Evolutionary conservation across 129 eudicot species (phyloP), one percentile per base, ranked within the genome.

Genomic region (Escallonia rubra): DNA sequence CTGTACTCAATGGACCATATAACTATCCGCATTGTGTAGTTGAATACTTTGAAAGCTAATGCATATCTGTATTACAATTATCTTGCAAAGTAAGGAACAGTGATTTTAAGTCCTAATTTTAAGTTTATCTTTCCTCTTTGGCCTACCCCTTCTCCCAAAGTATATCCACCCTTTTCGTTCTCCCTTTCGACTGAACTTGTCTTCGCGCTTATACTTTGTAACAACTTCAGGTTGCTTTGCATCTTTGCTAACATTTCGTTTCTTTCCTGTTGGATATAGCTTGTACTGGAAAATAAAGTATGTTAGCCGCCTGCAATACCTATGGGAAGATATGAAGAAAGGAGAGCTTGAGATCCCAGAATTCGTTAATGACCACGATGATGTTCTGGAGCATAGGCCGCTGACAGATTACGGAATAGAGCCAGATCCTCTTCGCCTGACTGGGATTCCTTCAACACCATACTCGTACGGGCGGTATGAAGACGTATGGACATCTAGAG

Each of bases 281-380:
- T 76, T 93, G 70, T 93, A 93, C 72, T 93, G 98, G 98, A 93
- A 88, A 70, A 81, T 93, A 80, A 86, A 86, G 74, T 93, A 93
- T 63, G 81, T 86, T 5, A 89, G 98, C 78, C 81, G 98, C 51
- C 73, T 93, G 81, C 96, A 93, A 58, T 93, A 93, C 78, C 86
- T 93, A n/a, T 89, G 98, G 98, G 87, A 93, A 34, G 92, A 83
- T 62, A 80, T 93, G 67, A 93, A 82, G 79, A 89, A 89, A 75
- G 98, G 95, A 72, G 81, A 91, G 53, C 61, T 89, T 51, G 98
- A 93, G 79, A 89, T 93, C 61, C 98, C 98, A 2, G 91, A 89
- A 41, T 92, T 93, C 61, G 98, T 93, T 76, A 69, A 55, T 64
- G 66, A 80, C 11, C 98, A 93, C 10, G 96, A 93, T 71, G 79